Evolutionary conservation across 1,139 yeast species (phyloP), one percentile per base, ranked within the genome.

Genomic region (Geotrichum carabidarum): DNA sequence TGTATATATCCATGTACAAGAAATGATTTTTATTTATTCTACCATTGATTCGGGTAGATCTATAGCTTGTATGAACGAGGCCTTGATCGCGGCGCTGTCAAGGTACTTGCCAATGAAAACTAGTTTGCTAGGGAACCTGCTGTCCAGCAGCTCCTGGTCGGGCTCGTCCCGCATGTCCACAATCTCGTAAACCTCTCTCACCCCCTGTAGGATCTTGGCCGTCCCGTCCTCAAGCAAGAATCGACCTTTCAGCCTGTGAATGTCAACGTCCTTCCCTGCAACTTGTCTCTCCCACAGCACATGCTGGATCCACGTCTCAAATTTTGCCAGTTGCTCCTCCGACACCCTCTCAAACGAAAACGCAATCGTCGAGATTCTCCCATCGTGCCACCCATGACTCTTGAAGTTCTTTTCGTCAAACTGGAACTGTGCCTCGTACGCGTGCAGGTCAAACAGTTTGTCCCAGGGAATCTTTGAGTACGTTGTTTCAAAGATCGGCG

Each of bases 121-220:
- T 47, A 93, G 65, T 68, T 87, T 86, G 59, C 81, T 75, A 4
- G 61, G 60, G 5, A 64, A 55, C 14, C 76, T 76, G 17, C 73
- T 66, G 1, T 57, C 58, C 37, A 57, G 57, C 36, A 52, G 34
- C 56, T 69, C 6, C 74, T 70, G 53, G 1, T 71, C 73, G 1
- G 75, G 75, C 41, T 72, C 70, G 37, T 75, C 64, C 4, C 78
- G 80, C 0, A 79, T 80, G 14, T 79, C 81, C 5, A 85, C 77
- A 1, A 89, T 75, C 59, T 93, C 99, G 68, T 89, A 93, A 0
- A 96, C 88, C 57, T 89, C 95, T 58, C 98, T 75, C 0, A 93
- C 99, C 4, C 95, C 98, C 67, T 93, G 99, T n/a, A 93, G 72
- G 1, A 93, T 90, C 46, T 63, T 63, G 27, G 67, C 63, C 58